Evolutionary conservation across 768 basidiomycete genomes (phyloP).

Genomic region (Amanita muscaria): DNA sequence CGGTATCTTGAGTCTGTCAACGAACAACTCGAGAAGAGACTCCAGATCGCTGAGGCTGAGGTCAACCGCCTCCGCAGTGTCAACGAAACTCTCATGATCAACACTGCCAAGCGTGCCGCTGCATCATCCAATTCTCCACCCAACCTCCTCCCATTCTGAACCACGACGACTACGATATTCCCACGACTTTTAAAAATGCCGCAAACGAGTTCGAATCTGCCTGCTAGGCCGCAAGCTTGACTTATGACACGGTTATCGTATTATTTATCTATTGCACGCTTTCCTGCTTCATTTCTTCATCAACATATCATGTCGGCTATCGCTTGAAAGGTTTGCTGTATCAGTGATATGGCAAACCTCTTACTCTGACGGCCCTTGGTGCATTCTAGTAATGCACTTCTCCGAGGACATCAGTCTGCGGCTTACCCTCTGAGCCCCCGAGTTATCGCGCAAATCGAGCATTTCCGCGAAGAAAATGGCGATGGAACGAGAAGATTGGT

Average conservation of each 20-base stretch:
- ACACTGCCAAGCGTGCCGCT: slow-evolving; percentile 61
- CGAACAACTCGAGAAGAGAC: slow-evolving; percentile 62
- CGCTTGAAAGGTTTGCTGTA: slow-evolving; percentile 30
- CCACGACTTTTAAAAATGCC: slow-evolving; percentile 14
- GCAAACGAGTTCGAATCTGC: slow-evolving; percentile 31
- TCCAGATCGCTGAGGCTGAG: slow-evolving; percentile 74
- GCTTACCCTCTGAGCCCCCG: slow-evolving; percentile 20
- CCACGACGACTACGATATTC: background rate
- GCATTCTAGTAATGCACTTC: slow-evolving; percentile 51
- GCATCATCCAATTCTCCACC: slow-evolving; percentile 27
- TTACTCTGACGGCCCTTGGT: slow-evolving; percentile 18
- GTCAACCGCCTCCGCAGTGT: slow-evolving; percentile 75
- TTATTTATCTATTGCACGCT: slow-evolving; percentile 38
- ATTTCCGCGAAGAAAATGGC: slow-evolving; percentile 31
- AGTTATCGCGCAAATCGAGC: slow-evolving; percentile 21
- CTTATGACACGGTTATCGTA: slow-evolving; percentile 45
- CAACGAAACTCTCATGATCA: slow-evolving; percentile 86
- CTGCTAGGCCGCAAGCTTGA: slow-evolving; percentile 47
- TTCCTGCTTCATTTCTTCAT: slow-evolving; percentile 28
- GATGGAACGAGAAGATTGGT: slow-evolving; percentile 44
- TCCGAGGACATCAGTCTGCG: slow-evolving; percentile 28
- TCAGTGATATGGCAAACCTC: slow-evolving; percentile 24
- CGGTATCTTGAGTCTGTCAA: slow-evolving; percentile 78
- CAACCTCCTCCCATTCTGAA: slow-evolving; percentile 14
- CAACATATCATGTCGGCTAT: slow-evolving; percentile 19